Conservation (phyloP, 352 stramenopile species). For the Pythium insidiosum region DNA sequence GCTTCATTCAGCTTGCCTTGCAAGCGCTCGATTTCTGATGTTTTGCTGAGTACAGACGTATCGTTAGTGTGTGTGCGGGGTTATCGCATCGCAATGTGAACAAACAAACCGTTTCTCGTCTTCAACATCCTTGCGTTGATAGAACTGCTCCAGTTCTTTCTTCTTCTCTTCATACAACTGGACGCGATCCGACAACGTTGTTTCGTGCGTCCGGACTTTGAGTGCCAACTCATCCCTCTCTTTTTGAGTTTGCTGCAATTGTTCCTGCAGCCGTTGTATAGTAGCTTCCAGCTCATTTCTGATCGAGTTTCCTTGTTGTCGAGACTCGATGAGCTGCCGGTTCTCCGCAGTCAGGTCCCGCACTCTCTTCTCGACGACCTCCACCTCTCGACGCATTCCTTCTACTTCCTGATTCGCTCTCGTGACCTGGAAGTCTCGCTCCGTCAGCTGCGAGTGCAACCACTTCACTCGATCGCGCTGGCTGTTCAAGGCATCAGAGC, state of each 20-base stretch:
- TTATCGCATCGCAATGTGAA: neutral
- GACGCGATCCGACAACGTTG: constrained; percentile 32
- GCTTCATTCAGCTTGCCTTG: constrained; percentile 39
- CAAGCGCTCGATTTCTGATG: constrained; percentile 38
- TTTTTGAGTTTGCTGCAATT: constrained; percentile 46
- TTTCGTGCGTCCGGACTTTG: constrained; percentile 46
- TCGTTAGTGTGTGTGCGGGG: neutral
- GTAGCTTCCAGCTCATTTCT: constrained; percentile 17
- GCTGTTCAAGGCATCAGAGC: too few species aligned
- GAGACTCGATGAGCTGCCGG: constrained; percentile 20
- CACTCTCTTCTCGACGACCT: constrained; percentile 2
- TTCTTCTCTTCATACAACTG: constrained; percentile 59
- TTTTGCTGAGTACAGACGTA: constrained; percentile 18
- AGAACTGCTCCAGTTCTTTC: constrained; percentile 54
- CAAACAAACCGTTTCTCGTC: constrained; percentile 30
- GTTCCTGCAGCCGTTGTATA: constrained; percentile 29
- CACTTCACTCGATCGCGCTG: constrained; percentile 1
- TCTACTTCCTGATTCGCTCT: constrained; percentile 23
- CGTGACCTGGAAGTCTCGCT: constrained; percentile 6
- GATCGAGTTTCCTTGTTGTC: constrained; percentile 17
- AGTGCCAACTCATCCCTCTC: constrained; percentile 47
- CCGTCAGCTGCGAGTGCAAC: constrained; percentile 4
- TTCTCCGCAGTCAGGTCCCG: constrained; percentile 8
- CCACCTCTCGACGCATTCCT: constrained; percentile 16
- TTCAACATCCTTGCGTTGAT: constrained; percentile 42